phyloP scores from a whole-genome alignment of 2,329 filamentous ascomycete species.

The Fusarium irregulare region DNA sequence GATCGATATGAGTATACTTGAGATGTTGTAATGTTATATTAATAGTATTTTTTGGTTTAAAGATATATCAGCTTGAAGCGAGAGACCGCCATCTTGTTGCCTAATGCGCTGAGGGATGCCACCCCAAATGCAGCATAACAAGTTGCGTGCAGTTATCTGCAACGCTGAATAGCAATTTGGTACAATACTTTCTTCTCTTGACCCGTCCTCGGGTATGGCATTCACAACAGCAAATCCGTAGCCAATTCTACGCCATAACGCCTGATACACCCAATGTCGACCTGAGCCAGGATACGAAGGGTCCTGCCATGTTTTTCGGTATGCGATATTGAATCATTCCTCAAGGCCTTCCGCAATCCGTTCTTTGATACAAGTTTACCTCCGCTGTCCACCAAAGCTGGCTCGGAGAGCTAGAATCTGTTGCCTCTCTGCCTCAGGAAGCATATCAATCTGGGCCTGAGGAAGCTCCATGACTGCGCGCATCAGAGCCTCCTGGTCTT shows the following conservation, averaged over 20 bases:
- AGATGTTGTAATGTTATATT: background rate
- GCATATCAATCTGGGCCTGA: conserved; percentile 80
- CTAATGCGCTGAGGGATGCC: background rate
- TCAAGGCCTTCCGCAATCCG: background rate
- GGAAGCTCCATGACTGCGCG: conserved; percentile 84
- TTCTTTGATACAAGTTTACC: conserved; percentile 35
- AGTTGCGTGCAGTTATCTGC: background rate
- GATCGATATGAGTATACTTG: background rate
- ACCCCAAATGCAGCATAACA: background rate
- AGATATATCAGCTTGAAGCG: background rate
- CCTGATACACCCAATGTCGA: conserved; percentile 23
- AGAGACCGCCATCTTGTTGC: background rate
- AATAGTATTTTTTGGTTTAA: background rate
- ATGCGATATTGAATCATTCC: background rate
- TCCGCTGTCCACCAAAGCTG: conserved; percentile 62
- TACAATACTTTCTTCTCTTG: background rate
- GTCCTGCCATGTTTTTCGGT: background rate
- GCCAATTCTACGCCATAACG: conserved; percentile 38
- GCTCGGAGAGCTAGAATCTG: conserved; percentile 84
- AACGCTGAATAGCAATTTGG: background rate
- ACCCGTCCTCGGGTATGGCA: background rate
- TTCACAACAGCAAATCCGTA: conserved; percentile 12
- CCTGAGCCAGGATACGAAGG: conserved; percentile 13
- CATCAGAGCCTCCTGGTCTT: conserved; percentile 78
- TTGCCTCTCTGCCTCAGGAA: conserved; percentile 78